Percentiles rank a stretch among this genome's conserved stretches.
These are phyloP conservation scores for Solanum arcanum DNA, from an alignment of 257 asterid genomes.

Conservation along the genomic window DNA sequence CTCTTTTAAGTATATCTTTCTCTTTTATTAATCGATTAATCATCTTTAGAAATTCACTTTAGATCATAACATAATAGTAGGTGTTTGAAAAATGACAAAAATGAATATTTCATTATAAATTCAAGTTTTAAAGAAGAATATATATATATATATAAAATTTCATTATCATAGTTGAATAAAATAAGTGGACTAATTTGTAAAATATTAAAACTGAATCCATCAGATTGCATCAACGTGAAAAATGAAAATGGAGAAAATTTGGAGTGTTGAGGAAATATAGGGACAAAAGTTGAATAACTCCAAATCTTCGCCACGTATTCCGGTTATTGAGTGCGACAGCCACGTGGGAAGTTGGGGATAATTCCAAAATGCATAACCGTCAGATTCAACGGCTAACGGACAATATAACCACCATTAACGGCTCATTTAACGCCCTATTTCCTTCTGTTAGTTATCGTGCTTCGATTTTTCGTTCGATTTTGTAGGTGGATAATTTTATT, in stretches of 20 bases:
- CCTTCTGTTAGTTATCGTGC: not conserved
- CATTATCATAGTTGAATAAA: not conserved
- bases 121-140: not conserved
- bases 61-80: not conserved
- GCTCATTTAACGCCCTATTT: not conserved
- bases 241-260: not conserved
- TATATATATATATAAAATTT: not conserved
- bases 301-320: constrained; percentile 27
- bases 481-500: not conserved
- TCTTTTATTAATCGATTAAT: not conserved
- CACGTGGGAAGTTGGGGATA: constrained; percentile 28
- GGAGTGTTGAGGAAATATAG: not conserved
- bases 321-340: constrained; percentile 25
- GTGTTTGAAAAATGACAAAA: not conserved
- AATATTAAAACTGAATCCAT: not conserved
- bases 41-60: rapidly evolving
- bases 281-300: constrained; percentile 4
- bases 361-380: constrained; percentile 17
- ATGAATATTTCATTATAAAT: not conserved
- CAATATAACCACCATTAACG: constrained; percentile 2
- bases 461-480: no score
- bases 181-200: not conserved
- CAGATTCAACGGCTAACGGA: constrained; percentile 36
- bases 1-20: not conserved
- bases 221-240: not conserved